These are phyloP conservation scores for Hypoxylon sp. DNA, from an alignment of 2,329 filamentous ascomycete genomes.

Conservation along the genomic window DNA sequence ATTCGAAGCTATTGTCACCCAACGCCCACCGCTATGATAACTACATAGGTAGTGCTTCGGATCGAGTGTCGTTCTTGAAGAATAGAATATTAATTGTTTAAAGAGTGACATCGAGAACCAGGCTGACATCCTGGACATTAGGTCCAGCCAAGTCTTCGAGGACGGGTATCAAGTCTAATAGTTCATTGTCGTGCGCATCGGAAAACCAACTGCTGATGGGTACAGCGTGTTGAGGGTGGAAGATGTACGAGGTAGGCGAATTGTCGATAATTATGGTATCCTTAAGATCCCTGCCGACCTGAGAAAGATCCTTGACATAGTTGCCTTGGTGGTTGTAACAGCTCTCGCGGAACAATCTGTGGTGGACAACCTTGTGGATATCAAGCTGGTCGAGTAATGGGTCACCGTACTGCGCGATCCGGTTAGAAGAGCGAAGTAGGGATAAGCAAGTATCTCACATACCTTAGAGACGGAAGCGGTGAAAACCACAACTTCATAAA, in stretches of 20 bases:
- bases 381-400: slow-evolving; percentile 95
- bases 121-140: slow-evolving; percentile 94
- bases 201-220: slow-evolving; percentile 99
- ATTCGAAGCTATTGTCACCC: slow-evolving; percentile 64
- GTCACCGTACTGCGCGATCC: slow-evolving; percentile 82
- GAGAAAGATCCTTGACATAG: slow-evolving; percentile 98
- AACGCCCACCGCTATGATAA: slow-evolving; percentile 71
- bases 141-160: slow-evolving; percentile 93
- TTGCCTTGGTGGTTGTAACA: slow-evolving; percentile 99
- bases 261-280: slow-evolving; percentile 99
- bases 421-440: slow-evolving; percentile 43
- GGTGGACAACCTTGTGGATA: slow-evolving; percentile 96
- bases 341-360: slow-evolving; percentile 95
- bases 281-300: slow-evolving; percentile 93
- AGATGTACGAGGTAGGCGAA: slow-evolving; percentile 98
- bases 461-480: slow-evolving; percentile 99
- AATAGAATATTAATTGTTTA: slow-evolving; percentile 60
- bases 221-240: slow-evolving; percentile 98
- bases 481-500: slow-evolving; percentile 99
- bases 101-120: slow-evolving; percentile 93
- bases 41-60: slow-evolving; percentile 48
- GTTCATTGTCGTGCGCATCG: slow-evolving; percentile 98
- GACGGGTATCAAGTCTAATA: slow-evolving; percentile 96
- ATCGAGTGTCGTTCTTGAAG: slow-evolving; percentile 47
- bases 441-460: slow-evolving; percentile 51